Evolutionary conservation across 2,329 filamentous ascomycete genomes (phyloP).

Genomic region (Exophiala sp.): DNA sequence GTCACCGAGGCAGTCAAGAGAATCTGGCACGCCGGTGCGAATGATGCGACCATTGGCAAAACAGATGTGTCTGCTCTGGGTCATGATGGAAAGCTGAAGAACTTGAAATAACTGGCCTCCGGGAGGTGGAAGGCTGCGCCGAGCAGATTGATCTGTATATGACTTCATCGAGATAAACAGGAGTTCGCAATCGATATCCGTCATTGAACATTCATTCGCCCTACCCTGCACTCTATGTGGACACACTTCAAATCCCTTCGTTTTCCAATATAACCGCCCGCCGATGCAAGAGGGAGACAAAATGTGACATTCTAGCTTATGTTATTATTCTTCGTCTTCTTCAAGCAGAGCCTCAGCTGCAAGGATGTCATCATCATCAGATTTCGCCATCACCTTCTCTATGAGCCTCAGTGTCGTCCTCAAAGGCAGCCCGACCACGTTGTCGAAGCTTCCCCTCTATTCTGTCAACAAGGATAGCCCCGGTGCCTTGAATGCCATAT

Average conservation of each 20-base stretch:
- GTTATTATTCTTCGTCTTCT: constrained; percentile 36
- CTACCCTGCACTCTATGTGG: background rate
- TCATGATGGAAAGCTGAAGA: constrained; percentile 25
- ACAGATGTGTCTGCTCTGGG: constrained; percentile 16
- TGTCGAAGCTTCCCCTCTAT: constrained; percentile 88
- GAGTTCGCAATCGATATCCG: background rate
- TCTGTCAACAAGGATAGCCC: constrained; percentile 76
- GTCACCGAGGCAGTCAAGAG: constrained; percentile 82
- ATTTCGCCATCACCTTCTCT: constrained; percentile 76
- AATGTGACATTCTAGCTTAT: background rate
- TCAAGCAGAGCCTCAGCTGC: constrained; percentile 38
- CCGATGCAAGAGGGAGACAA: background rate
- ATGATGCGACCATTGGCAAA: constrained; percentile 24
- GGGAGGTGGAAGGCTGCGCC: background rate
- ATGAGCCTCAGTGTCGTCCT: constrained; percentile 71
- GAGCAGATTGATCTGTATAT: background rate
- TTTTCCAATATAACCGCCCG: too few relatives aligned
- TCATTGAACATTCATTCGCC: background rate
- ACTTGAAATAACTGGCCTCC: constrained; percentile 17
- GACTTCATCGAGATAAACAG: background rate
- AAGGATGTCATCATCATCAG: constrained; percentile 57
- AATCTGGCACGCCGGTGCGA: constrained; percentile 70
- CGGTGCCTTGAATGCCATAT: constrained; percentile 87
- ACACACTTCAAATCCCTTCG: background rate
- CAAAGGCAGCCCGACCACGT: constrained; percentile 86